Base-by-base conservation (phyloP, 2,329 filamentous ascomycete genomes). In the Fusarium dimerum region DNA sequence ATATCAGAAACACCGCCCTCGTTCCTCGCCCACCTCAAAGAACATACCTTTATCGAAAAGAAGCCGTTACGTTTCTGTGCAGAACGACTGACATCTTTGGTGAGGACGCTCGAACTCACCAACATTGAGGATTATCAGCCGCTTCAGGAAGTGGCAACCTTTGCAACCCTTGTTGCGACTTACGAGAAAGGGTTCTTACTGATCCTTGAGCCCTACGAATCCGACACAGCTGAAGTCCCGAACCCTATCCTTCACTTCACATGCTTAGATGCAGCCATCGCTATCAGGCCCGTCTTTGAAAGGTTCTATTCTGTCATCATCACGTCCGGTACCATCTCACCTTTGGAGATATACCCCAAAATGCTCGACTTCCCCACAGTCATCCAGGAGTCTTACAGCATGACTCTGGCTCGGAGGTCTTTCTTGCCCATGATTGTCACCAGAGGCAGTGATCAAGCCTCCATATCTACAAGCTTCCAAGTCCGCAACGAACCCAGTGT, bases 341-440 rank as follows among this genome's bases (percentile, higher is more conserved):
- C 94, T 1, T 76, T 99, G 4, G 95, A 99, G 69, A 99, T 99
- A 89, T 99, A 99, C 66, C 95, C 94, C 0, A 97, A 96, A 68
- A 99, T 99, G 92, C 85, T 99, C 26, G 89, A 91, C 48, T 99
- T 99, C 73, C 81, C 82, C 10, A 91, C 92, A 2, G 92, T 97
- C 1, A 88, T 97, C 3, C 92, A 97, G 68, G 92, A 99, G 71
- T 99, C 95, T 0, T 99, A 99, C 74, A 86, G 85, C 57, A 99
- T 99, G 92, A 97, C 94, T 1, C 82, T 99, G 6, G 93, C 93
- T 2, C 84, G 95, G 41, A 84, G 89, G 51, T 96, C 94, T n/a
- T 99, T 99, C 76, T 76, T 99, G 57, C 94, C 94, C 2, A 95
- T 99, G 90, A 94, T 99, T 59, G 92, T 99, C 34, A 97, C 94